Evolutionary conservation across 257 asterid genomes (phyloP), one percentile per base, ranked within the genome.

Genomic region (Penstemon barbatus): DNA sequence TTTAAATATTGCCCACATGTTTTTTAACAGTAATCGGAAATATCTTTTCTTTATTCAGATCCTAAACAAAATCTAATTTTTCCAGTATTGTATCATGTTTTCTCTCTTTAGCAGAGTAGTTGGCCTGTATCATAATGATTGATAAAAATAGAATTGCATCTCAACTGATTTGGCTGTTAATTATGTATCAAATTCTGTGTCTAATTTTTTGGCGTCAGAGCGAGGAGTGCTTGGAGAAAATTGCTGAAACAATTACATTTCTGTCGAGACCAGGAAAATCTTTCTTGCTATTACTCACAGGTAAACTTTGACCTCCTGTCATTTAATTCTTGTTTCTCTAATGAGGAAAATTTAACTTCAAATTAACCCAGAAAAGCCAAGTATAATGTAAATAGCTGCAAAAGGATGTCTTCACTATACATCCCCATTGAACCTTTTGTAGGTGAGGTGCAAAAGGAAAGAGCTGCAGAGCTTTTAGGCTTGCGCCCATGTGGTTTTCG

Each of bases 221-320:
- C 90, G 81, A 78, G 86, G 99, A 91, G 82, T 94, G 97, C 84
- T 82, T 94, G 88, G 97, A 87, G 87, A 93, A 90, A 81, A 86
- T 88, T 70, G 82, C 90, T 48, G 83, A 87, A 77, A 89, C 99
- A 48, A 81, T 94, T 57, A 79, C 78, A 65, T 87, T 79, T 74
- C 90, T 94, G 72, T 63, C 75, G 48, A 80, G 62, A 74, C 85
- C 91, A 2, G 97, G 85, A 68, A 80, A 82, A 72, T 72, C 86
- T 15, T 78, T 77, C 74, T 19, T 85, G 72, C 85, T 93, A 63
- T 80, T 93, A 69, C 97, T 94, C 77, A 91, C 99, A 61, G 99
- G 99, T 94, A 75, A 43, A 2, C 57, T 42, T 58, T 49, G 38
- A 65, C 66, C 63, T 71, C 37, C 62, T 13, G 33, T 39, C 6